Evolutionary conservation across 2,329 filamentous ascomycete species (phyloP).

Genomic region (Verticillium tricorpus): DNA sequence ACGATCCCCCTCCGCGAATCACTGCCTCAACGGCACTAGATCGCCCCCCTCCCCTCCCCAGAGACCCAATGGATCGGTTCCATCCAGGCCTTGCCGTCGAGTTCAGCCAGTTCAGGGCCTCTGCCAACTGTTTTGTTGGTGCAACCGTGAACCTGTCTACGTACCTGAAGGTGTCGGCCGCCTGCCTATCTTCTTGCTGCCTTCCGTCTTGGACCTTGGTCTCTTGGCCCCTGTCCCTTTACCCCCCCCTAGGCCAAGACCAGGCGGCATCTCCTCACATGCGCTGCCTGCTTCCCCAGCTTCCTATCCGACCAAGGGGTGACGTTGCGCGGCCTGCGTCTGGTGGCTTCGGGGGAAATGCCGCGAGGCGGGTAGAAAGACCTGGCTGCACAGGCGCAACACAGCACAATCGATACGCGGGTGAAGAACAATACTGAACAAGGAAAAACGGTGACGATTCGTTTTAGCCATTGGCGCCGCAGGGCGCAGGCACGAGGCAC

Average conservation of each 20-base stretch:
- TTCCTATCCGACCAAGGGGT: not conserved
- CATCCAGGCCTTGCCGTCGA: not conserved
- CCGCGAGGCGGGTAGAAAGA: not conserved
- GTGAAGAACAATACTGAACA: not conserved
- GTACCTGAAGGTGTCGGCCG: no score
- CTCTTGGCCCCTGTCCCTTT: not conserved
- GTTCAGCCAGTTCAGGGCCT: not conserved
- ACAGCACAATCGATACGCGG: not conserved
- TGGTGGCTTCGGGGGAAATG: constrained; percentile 1
- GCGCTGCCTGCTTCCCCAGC: constrained; percentile 1
- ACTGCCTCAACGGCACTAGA: not conserved
- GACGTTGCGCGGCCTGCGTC: constrained; percentile 1
- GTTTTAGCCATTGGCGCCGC: not conserved
- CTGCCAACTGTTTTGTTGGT: not conserved
- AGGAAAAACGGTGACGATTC: not conserved
- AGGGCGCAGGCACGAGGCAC: not conserved
- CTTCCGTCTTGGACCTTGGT: not conserved
- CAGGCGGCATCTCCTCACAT: not conserved
- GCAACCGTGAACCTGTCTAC: not conserved
- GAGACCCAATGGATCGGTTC: not conserved
- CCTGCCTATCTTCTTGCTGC: not conserved
- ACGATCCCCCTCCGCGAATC: not conserved
- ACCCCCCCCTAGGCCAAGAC: not conserved
- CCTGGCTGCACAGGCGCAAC: not conserved
- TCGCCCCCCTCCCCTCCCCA: not conserved